Base-by-base conservation (phyloP, 83 land plant species). In the Diphasiastrum complanatum region DNA sequence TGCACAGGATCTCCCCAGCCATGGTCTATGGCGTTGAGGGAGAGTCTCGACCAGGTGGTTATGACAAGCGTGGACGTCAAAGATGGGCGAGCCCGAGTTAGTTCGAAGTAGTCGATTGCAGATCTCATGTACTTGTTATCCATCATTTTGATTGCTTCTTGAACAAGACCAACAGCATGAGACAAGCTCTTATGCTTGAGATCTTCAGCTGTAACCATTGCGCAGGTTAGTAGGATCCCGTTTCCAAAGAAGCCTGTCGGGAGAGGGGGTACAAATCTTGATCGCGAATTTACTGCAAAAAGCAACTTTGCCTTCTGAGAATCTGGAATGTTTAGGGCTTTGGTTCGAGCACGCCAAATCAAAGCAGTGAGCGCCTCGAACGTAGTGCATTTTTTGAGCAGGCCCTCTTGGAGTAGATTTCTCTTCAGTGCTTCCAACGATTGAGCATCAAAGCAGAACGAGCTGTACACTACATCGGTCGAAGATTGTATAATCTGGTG, bases 241-340 rank as follows among this genome's bases (percentile, higher is more conserved):
- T 91, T 91, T 4, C 97, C 97, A 27, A 72, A 71, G 80, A 69
- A 91, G 10, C 83, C 79, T 20, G 61, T 62, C 1, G 97, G 93
- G 0, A 91, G 53, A 0, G 88, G 81, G 10, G 96, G 96, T 0
- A 56, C 40, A 37, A 84, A 72, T 48, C 79, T 72, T 5, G 60
- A 26, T 22, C 97, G 71, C 19, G 78, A 88, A 49, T 91, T 93
- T 0, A 91, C 97, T 1, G 93, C 93, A 61, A 91, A 91, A 29
- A 86, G 81, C 20, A 91, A 75, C 53, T 87, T 84, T 0, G 82
- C 71, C 45, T 74, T 55, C 58, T 91, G 97, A 12, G 71, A 70
- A 10, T 81, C 68, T 23, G 47, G n/a, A 75, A 91, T 62, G 11
- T 25, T 28, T 31, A 91, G 65, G 5, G 93, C 78, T 60, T 62